Base-by-base conservation (phyloP, 177 flowering plant genomes). In the Vitis hybrid region DNA sequence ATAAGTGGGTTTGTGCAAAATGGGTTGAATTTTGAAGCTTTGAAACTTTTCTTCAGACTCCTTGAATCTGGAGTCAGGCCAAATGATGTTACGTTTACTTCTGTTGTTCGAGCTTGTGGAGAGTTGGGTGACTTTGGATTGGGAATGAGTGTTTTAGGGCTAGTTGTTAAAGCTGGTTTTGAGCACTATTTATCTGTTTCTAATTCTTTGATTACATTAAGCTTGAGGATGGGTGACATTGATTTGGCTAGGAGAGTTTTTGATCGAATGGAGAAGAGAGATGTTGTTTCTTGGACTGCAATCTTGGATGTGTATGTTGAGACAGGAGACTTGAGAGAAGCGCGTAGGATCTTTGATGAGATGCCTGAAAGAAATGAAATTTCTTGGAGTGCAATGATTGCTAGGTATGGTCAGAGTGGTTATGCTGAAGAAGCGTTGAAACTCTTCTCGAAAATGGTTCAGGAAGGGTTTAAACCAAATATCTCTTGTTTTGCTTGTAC, bases 301-400 rank as follows among this genome's bases (percentile, higher is more conserved):
- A 73, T 84, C 13, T 64, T 84, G 3, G 89, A 82, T 68, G 63
- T 70, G 65, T 79, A 80, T 70, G 78, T 75, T 4, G 71, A 79
- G 68, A 77, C 67, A 70, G 85, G 86, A 13, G 77, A 83, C 52
- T 65, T 84, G 68, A 51, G 8, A 18, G 78, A 78, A 66, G 86
- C 86, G 1, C 79, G 85, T 12, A 66, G 72, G 54, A 74, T 85
- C 24, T 86, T 88, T 68, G 76, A 84, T 69, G 80, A 77, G 74
- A 86, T 85, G 86, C 84, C 85, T 3, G 81, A 77, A 61, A 78
- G 83, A 64, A 85, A 84, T 69, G 83, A 78, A 66, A 82, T 87
- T 74, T 80, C 90, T 65, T 89, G 85, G 87, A 87, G 85, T 71
- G 79, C 77, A 14, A 82, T 87, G 82, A 85, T 89, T 14, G 81